Conservation (phyloP, 148 eudicot species). For the Amaranthus palmeri region DNA sequence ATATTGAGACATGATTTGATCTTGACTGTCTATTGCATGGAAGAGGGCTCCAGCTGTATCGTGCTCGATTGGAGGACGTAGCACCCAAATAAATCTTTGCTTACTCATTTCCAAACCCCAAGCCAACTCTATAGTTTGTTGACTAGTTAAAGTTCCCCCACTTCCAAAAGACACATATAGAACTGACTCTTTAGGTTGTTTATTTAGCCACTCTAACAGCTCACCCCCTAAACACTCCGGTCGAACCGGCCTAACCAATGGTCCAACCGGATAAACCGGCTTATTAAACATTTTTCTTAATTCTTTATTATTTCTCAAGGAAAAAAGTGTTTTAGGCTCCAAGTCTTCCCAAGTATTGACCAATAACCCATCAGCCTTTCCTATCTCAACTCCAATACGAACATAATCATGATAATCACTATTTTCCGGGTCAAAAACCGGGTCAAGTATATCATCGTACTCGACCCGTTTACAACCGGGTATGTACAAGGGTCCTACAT, state of each 20-base stretch:
- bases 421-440: slow-evolving; percentile 33
- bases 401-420: slow-evolving; percentile 27
- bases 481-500: slow-evolving; percentile 18
- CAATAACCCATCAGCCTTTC: slow-evolving; percentile 35
- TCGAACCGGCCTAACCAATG: slow-evolving; percentile 18
- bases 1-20: slow-evolving; percentile 4
- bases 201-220: slow-evolving; percentile 23
- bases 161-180: slow-evolving; percentile 30
- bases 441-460: slow-evolving; percentile 41
- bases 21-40: slow-evolving; percentile 7
- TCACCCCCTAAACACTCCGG: background rate
- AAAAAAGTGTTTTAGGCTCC: slow-evolving; percentile 30
- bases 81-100: slow-evolving; percentile 38
- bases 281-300: slow-evolving; percentile 9
- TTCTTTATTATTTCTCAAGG: slow-evolving; percentile 26
- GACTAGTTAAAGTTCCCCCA: slow-evolving; percentile 23
- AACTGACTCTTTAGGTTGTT: slow-evolving; percentile 23
- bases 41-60: slow-evolving; percentile 17
- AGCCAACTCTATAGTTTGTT: slow-evolving; percentile 32
- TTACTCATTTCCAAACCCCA: slow-evolving; percentile 35
- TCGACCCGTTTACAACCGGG: slow-evolving; percentile 38
- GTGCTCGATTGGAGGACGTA: slow-evolving; percentile 28
- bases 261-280: slow-evolving; percentile 45
- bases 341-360: slow-evolving; percentile 48
- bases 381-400: slow-evolving; percentile 20